Percentiles rank a stretch among this genome's conserved stretches.
These are phyloP conservation scores for Ganoderma resinaceum DNA, from an alignment of 1,284 basidiomycete genomes.

Conservation along the genomic window DNA sequence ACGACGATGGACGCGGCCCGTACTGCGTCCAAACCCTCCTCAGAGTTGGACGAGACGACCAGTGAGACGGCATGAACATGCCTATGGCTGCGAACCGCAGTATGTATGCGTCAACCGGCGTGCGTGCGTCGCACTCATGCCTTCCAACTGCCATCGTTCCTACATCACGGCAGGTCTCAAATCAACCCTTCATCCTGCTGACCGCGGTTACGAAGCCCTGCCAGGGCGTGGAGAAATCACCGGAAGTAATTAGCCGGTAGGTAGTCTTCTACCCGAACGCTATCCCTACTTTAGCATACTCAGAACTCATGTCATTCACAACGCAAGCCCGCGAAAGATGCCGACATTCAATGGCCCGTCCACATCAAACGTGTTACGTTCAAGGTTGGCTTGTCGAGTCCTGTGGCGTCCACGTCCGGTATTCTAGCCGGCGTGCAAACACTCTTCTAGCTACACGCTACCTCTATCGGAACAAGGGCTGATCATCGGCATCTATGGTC, in stretches of 20 bases:
- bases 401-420: not conserved
- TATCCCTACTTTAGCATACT: constrained; percentile 2
- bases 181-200: not conserved
- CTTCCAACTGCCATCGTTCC: not conserved
- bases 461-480: not conserved
- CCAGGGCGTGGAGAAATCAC: not conserved
- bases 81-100: not conserved
- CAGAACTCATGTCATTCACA: not conserved
- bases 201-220: not conserved
- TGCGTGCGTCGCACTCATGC: not conserved
- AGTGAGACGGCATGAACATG: not conserved
- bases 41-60: not conserved
- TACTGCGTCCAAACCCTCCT: not conserved
- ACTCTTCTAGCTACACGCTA: constrained; percentile 1
- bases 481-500: not conserved
- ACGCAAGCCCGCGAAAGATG: not conserved
- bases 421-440: not conserved
- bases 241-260: not conserved
- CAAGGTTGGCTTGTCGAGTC: not conserved
- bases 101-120: not conserved
- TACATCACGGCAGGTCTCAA: not conserved
- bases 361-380: constrained; percentile 3
- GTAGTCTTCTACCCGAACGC: not conserved
- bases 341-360: not conserved
- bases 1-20: not conserved